Percentiles rank a stretch among this genome's conserved stretches.
phyloP scores from a whole-genome alignment of 306 rosid genomes.

The Fagus crenata region DNA sequence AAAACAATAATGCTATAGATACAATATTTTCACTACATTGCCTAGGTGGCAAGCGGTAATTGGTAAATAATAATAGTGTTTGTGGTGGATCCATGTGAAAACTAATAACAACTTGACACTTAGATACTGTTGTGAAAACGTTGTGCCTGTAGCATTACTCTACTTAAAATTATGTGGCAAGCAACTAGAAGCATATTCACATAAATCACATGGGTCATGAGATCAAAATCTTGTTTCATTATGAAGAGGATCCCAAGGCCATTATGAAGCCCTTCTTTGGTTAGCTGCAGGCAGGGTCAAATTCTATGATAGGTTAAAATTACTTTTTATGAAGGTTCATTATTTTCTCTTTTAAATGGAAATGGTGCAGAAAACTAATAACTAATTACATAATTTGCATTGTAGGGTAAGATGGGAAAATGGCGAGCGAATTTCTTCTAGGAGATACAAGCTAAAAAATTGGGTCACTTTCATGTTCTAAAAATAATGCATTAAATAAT shows the following conservation, averaged over 20 bases:
- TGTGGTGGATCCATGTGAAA: too few species aligned
- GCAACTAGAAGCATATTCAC: slow-evolving; percentile 26
- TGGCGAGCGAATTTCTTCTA: not conserved
- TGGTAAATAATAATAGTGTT: too few species aligned
- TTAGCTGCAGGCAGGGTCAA: slow-evolving; percentile 4
- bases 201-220: slow-evolving; percentile 31
- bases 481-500: not conserved
- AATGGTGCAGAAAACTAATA: not conserved
- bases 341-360: slow-evolving; percentile 7
- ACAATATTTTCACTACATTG: too few species aligned
- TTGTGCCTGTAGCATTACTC: too few species aligned
- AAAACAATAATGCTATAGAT: too few species aligned
- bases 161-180: slow-evolving; percentile 25
- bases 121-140: too few species aligned
- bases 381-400: too few species aligned
- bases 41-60: too few species aligned
- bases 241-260: slow-evolving; percentile 25
- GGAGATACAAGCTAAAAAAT: not conserved
- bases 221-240: slow-evolving; percentile 31
- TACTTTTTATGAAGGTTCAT: slow-evolving; percentile 18
- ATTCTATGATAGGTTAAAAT: slow-evolving; percentile 7
- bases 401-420: not conserved
- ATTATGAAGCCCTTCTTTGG: slow-evolving; percentile 11
- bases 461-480: slow-evolving; percentile 9
- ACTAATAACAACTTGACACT: too few species aligned